Percentiles rank a stretch among this genome's conserved stretches.
These are phyloP conservation scores for Chimonanthus salicifolius DNA, from an alignment of 164 flowering plant genomes.

Conservation along the genomic window DNA sequence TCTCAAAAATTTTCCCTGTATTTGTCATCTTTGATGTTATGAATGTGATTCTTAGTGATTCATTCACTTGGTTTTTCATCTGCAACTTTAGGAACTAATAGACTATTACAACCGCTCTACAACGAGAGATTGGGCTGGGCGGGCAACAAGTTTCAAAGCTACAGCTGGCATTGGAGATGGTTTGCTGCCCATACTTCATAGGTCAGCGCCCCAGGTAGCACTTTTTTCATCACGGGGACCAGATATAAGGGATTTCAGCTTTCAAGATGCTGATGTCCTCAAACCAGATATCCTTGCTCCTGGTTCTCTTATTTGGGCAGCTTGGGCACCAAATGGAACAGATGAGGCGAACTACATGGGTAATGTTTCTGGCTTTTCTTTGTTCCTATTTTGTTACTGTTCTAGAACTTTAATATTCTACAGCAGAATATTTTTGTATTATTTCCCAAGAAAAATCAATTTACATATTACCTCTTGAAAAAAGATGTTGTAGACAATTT, in stretches of 20 bases:
- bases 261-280: slow-evolving; percentile 92
- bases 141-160: slow-evolving; percentile 78
- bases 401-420: background rate
- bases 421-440: background rate
- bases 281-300: slow-evolving; percentile 99
- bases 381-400: background rate
- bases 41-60: background rate
- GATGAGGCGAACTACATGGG: slow-evolving; percentile 85
- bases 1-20: background rate
- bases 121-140: slow-evolving; percentile 85
- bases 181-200: slow-evolving; percentile 69
- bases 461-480: background rate
- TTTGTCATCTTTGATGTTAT: background rate
- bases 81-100: slow-evolving; percentile 62
- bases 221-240: slow-evolving; percentile 95
- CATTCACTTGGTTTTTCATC: background rate
- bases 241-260: slow-evolving; percentile 79
- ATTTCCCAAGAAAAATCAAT: background rate
- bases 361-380: slow-evolving; percentile 11
- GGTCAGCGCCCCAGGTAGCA: slow-evolving; percentile 94
- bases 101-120: slow-evolving; percentile 83
- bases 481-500: too few species aligned
- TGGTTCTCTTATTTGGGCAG: slow-evolving; percentile 96
- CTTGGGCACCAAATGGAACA: slow-evolving; percentile 96
- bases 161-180: slow-evolving; percentile 78